Evolutionary conservation across 331 rosid genomes (phyloP), one percentile per base, ranked within the genome.

Genomic region (Ulmus americana): DNA sequence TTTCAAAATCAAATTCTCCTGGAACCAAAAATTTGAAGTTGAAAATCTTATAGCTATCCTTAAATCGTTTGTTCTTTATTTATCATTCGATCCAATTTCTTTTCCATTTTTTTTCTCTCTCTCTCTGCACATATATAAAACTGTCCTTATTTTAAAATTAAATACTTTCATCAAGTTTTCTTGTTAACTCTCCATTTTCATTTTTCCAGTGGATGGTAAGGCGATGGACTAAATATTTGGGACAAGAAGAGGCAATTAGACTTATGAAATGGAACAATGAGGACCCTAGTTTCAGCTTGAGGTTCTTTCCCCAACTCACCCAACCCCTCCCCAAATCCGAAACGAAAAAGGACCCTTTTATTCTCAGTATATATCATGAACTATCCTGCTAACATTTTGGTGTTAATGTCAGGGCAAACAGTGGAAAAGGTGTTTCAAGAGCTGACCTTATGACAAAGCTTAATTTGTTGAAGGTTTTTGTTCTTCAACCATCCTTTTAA

Each of bases 201-300:
- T 61, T 71, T 28, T 73, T 77, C 64, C n/a, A 87, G 97, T 90
- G 97, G 97, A 90, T 90, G 85, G 86, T 90, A 58, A 83, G 90
- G 79, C 84, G 95, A 78, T 90, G 95, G 97, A 76, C 68, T 1
- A 90, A 81, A 76, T 69, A 80, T 87, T 80, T 85, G 61, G 97
- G 97, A 64, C 85, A 90, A 81, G 86, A 87, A 83, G 92, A 83
- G 76, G 72, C 95, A 72, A 78, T 85, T 73, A 83, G 76, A 67
- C 68, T 90, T 84, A 87, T 90, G 97, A 63, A 20, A 65, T 90
- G 97, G 97, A 90, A 90, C 73, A 90, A 90, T 68, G 80, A 77
- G 64, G 92, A 87, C 68, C 97, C 97, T 66, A 77, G 81, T 81
- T 90, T 73, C 80, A 90, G 95, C 79, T 74, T 90, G 72, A 90